phyloP scores from a whole-genome alignment of 768 basidiomycete species.

The Nevesoporus exiguus region DNA sequence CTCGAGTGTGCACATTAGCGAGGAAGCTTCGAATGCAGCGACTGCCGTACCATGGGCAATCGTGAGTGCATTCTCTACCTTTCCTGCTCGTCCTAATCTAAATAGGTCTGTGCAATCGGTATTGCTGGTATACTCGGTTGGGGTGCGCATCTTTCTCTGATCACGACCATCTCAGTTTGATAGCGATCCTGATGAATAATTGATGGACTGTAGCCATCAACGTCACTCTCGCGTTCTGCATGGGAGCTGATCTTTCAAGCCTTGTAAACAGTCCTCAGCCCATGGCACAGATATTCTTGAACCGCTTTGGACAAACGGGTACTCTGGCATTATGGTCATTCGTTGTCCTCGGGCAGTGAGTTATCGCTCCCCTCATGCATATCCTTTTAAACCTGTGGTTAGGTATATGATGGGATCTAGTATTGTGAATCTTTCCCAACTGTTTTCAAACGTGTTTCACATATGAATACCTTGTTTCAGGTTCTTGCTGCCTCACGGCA shows the following conservation, averaged over 20 bases:
- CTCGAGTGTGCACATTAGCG: slow-evolving; percentile 45
- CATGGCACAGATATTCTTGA: slow-evolving; percentile 42
- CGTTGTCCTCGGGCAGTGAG: slow-evolving; percentile 47
- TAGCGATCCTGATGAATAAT: neutral
- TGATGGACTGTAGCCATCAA: slow-evolving; percentile 40
- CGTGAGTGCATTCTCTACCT: slow-evolving; percentile 1
- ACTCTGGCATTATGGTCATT: slow-evolving; percentile 54
- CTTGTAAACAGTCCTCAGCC: slow-evolving; percentile 42
- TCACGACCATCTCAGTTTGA: neutral
- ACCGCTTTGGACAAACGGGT: slow-evolving; percentile 41
- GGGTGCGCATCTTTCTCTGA: slow-evolving; percentile 29
- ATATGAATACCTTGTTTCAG: slow-evolving; percentile 21
- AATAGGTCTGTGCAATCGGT: slow-evolving; percentile 35
- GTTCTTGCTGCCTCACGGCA: slow-evolving; percentile 52
- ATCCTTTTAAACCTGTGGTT: neutral
- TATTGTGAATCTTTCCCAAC: slow-evolving; percentile 32
- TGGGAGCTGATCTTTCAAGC: slow-evolving; percentile 48
- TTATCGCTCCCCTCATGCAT: neutral
- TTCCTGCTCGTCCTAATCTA: neutral
- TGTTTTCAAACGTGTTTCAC: neutral
- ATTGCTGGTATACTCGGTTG: slow-evolving; percentile 46
- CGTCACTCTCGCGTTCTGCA: slow-evolving; percentile 51
- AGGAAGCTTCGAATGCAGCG: neutral
- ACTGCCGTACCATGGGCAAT: neutral
- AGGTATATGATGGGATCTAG: slow-evolving; percentile 52